A percentile compares a stretch with the other conserved stretches of the same genome.
These are phyloP conservation scores for Neckera pumila DNA, from an alignment of 225 moss, liverwort and hornwort genomes.

Conservation along the genomic window DNA sequence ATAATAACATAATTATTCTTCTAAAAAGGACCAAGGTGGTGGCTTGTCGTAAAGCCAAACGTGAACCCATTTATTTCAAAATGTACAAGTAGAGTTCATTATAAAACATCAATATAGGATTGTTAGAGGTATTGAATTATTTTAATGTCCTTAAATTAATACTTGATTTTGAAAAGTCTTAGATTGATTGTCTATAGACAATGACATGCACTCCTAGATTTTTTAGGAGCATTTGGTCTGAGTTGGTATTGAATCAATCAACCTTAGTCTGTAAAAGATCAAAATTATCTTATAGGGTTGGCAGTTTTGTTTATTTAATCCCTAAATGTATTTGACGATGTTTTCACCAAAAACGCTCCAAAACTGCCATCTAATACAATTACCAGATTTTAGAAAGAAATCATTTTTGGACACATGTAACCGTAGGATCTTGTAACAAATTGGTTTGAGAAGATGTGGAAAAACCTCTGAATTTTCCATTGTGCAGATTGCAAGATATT, in stretches of 20 bases:
- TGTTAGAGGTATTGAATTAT: neutral
- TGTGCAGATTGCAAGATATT: too few relatives aligned
- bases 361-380: too few relatives aligned
- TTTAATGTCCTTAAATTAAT: fast-evolving
- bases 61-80: neutral
- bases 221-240: neutral
- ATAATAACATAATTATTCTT: neutral
- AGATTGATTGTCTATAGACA: neutral
- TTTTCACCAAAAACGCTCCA: too few relatives aligned
- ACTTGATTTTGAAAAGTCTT: neutral
- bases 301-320: too few relatives aligned
- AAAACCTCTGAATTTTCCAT: too few relatives aligned
- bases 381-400: too few relatives aligned
- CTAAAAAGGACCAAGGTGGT: neutral
- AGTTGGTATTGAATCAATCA: neutral
- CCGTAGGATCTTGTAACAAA: too few relatives aligned
- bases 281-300: neutral
- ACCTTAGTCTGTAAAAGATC: neutral
- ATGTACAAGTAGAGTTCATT: neutral
- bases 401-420: too few relatives aligned
- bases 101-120: neutral
- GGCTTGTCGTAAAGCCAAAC: neutral
- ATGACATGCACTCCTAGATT: neutral
- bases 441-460: too few relatives aligned
- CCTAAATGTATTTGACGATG: too few relatives aligned